Base-by-base conservation (phyloP, 805 yeast genomes). In the Suhomyces pyralidae region DNA sequence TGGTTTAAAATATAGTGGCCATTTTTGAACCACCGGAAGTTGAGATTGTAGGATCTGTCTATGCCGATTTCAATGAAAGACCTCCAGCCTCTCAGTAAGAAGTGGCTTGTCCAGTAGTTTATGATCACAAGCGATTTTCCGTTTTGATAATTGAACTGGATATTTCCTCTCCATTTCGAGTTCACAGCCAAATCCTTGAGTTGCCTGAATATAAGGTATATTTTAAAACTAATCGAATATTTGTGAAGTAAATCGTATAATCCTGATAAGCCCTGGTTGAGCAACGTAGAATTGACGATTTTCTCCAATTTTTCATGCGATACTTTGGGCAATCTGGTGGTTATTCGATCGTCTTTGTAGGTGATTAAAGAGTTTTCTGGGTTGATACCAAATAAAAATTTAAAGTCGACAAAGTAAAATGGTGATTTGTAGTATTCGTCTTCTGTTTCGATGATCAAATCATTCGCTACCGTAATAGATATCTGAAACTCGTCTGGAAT, bases 321-420 rank as follows among this genome's bases (percentile, higher is more conserved):
- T 14, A 53, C 50, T 45, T 56, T 56, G 6, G 79, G 78, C 17
- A 74, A 58, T 43, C 48, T 57, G 1, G 77, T 72, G 32, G 59
- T 57, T 45, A 55, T 54, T 15, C 65, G 61, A 45, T 62, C 57
- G 50, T 64, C 61, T 22, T 58, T 57, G 50, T 70, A 70, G 14
- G 72, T 64, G 15, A 70, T 70, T 42, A 71, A 58, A 9, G 63
- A 52, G 1, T 69, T 67, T 46, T 70, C 76, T 4, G 69, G 74
- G 54, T 70, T 70, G 25, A 78, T 73, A 8, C 80, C 77, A 60
- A 87, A 85, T 20, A 80, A 71, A 51, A 91, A 80, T 51, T 82
- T 78, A 67, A 91, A 86, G 64, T 89, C 93, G 19, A 93, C 87
- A 54, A 90, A 77, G 63, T 85, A 88, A 60, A 88, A 85, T 14